Percentiles rank a stretch among this genome's conserved stretches.
Conservation (phyloP, 1,284 basidiomycete species). For the Apiotrichum gracile region DNA sequence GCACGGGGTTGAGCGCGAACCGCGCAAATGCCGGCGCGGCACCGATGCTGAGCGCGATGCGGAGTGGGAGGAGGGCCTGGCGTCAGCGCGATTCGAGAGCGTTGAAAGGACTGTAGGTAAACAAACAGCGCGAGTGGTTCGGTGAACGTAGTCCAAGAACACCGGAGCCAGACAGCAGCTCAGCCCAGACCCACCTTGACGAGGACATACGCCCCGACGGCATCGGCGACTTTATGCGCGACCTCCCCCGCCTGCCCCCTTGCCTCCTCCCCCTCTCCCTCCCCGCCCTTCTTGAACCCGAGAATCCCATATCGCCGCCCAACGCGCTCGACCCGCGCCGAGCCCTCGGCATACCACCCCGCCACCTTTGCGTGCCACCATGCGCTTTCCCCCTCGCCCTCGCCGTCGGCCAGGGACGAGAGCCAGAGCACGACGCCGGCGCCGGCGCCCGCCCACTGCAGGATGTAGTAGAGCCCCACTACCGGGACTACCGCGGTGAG, state of each 20-base stretch:
- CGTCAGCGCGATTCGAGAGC: too few species aligned
- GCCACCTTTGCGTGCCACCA: constrained; percentile 34
- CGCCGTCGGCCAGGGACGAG: not conserved
- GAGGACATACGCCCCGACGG: constrained; percentile 72
- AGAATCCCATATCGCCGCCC: constrained; percentile 74
- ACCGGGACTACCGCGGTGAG: constrained; percentile 75
- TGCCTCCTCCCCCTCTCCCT: constrained; percentile 6
- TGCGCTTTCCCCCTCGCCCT: not conserved
- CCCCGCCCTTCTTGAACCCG: constrained; percentile 59
- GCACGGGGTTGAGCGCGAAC: constrained; percentile 15
- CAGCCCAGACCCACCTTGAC: constrained; percentile 60
- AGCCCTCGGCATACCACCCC: constrained; percentile 68
- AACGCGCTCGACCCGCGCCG: constrained; percentile 62
- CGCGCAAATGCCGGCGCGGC: constrained; percentile 70
- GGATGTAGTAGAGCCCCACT: constrained; percentile 61
- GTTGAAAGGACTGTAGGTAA: too few species aligned
- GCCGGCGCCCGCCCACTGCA: constrained; percentile 65
- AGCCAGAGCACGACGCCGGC: constrained; percentile 56
- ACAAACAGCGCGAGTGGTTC: too few species aligned
- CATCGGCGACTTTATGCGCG: constrained; percentile 38
- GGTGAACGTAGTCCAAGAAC: too few species aligned
- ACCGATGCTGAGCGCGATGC: constrained; percentile 69
- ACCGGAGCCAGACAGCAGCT: not conserved
- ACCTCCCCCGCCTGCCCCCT: constrained; percentile 4
- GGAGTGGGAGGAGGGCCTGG: constrained; percentile 69